Evolutionary conservation across 2,329 filamentous ascomycete genomes (phyloP).

Genomic region (Stagonosporopsis rhizophila): DNA sequence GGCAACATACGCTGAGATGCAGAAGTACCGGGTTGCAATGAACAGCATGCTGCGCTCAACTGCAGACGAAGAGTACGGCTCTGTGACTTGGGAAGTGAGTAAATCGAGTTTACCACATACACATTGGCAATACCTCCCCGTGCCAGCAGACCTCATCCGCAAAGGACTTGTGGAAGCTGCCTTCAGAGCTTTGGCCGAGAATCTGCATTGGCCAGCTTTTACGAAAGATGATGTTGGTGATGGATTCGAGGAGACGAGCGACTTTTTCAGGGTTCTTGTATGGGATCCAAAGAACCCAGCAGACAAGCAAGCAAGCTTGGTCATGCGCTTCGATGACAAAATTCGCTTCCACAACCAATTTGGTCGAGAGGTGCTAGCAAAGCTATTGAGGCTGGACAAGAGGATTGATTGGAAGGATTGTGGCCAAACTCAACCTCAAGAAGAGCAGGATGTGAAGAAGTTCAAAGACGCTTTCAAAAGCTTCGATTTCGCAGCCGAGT

Average conservation of each 20-base stretch:
- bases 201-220: conserved; percentile 66
- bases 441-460: conserved; percentile 75
- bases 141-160: conserved; percentile 70
- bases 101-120: conserved; percentile 81
- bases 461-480: conserved; percentile 84
- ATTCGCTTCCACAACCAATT: conserved; percentile 91
- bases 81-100: conserved; percentile 92
- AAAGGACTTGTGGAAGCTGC: conserved; percentile 83
- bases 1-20: conserved; percentile 80
- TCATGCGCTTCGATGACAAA: conserved; percentile 74
- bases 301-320: conserved; percentile 71
- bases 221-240: conserved; percentile 51
- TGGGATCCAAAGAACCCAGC: conserved; percentile 65
- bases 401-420: conserved; percentile 88
- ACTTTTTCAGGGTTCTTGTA: conserved; percentile 85
- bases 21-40: conserved; percentile 75
- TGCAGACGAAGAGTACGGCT: conserved; percentile 68
- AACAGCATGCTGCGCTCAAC: conserved; percentile 74
- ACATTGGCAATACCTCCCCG: conserved; percentile 92
- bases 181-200: conserved; percentile 88
- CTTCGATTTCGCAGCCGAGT: conserved; percentile 77
- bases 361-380: conserved; percentile 84
- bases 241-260: conserved; percentile 51
- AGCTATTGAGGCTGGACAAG: conserved; percentile 79
- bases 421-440: conserved; percentile 76